Evolutionary conservation across 257 asterid genomes (phyloP).

Genomic region (Solanum stenotomum): DNA sequence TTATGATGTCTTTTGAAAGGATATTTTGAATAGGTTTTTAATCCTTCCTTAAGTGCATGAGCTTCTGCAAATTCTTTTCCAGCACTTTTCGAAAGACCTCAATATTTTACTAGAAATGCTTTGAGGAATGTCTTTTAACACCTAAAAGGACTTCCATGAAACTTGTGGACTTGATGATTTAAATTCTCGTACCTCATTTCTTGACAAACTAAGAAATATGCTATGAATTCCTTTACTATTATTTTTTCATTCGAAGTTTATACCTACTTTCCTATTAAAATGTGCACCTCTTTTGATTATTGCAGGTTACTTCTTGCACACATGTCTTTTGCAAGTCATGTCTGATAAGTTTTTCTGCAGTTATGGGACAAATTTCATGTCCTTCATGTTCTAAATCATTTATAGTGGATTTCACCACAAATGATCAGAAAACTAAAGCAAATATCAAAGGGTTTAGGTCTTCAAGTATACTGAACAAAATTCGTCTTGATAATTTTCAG

Average conservation of each 20-base stretch:
- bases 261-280: neutral
- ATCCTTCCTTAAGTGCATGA: neutral
- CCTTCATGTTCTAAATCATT: constrained; percentile 77
- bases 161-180: neutral
- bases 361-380: constrained; percentile 55
- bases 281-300: constrained; percentile 1
- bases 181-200: neutral
- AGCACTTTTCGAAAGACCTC: neutral
- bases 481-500: constrained; percentile 54
- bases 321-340: constrained; percentile 83
- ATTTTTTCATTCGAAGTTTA: neutral
- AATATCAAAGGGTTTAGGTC: constrained; percentile 59
- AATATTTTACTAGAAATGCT: neutral
- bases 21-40: neutral
- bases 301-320: constrained; percentile 63
- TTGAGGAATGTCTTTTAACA: neutral
- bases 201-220: neutral
- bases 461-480: constrained; percentile 69
- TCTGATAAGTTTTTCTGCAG: constrained; percentile 52
- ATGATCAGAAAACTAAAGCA: constrained; percentile 32
- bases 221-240: neutral
- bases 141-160: neutral
- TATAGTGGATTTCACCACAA: constrained; percentile 63
- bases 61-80: neutral
- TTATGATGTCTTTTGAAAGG: neutral